A percentile compares a stretch with the other conserved stretches of the same genome.
Conservation (phyloP, 23 red algal genomes). For the Chondrus crispus region DNA sequence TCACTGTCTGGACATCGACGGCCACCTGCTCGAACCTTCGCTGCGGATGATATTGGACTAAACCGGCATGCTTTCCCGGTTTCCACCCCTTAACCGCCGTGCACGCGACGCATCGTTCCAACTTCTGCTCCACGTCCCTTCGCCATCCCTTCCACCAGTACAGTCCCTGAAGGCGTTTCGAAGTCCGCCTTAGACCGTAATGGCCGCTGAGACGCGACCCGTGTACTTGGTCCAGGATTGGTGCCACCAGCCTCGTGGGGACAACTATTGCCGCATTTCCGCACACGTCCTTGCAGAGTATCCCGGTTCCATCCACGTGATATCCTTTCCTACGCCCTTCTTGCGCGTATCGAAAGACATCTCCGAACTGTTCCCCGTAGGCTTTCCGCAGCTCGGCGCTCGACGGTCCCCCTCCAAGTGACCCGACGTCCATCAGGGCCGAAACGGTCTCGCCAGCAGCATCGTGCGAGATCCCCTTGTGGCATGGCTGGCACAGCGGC, state of each 20-base stretch:
- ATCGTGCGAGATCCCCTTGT: neutral
- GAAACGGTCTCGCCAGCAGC: neutral
- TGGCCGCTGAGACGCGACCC: neutral
- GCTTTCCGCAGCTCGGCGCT: neutral
- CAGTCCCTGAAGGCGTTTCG: neutral
- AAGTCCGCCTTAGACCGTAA: neutral
- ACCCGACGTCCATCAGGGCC: neutral
- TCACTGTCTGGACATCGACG: neutral
- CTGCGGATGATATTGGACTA: neutral
- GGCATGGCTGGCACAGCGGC: neutral
- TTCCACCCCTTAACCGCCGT: neutral
- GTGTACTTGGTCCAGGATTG: neutral
- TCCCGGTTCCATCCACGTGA: neutral
- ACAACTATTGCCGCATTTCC: neutral
- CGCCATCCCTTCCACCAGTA: constrained; percentile 24
- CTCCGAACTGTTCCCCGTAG: neutral
- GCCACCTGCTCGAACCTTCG: neutral
- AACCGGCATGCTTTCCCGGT: neutral
- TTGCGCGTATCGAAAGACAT: neutral
- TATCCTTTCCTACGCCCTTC: neutral
- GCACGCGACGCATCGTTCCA: neutral
- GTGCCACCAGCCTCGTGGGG: neutral
- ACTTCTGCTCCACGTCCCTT: neutral
- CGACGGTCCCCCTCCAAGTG: neutral
- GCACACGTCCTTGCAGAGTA: neutral